Conservation (phyloP, 768 basidiomycete genomes). For the Sistotremastrum suecicum region DNA sequence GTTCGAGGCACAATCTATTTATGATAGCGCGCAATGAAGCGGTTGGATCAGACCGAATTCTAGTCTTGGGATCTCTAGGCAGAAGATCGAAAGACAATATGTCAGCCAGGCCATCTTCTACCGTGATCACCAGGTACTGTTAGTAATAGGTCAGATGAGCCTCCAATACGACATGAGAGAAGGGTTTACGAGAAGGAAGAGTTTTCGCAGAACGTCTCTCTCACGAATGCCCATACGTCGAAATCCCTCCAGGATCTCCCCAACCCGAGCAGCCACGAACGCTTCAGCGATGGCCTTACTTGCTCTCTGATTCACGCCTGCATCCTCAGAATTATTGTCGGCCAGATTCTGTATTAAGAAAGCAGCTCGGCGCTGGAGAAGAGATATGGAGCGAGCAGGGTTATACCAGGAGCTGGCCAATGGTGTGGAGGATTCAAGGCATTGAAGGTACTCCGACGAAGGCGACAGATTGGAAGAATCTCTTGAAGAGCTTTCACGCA, state of each 20-base stretch:
- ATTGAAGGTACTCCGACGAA: constrained; percentile 41
- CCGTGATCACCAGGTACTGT: constrained; percentile 46
- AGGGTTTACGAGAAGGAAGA: constrained; percentile 17
- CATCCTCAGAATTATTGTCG: constrained; percentile 22
- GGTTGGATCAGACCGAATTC: constrained; percentile 23
- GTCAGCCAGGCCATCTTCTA: constrained; percentile 43
- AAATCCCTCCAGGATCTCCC: constrained; percentile 29
- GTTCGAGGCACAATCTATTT: constrained; percentile 28
- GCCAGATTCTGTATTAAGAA: constrained; percentile 30
- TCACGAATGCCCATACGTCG: constrained; percentile 8
- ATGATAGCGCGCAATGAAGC: constrained; percentile 37
- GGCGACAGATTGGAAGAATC: constrained; percentile 25
- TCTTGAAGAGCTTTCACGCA: constrained; percentile 18
- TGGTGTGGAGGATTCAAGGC: constrained; percentile 17
- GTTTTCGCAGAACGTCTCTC: constrained; percentile 9
- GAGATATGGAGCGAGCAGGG: constrained; percentile 24
- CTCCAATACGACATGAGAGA: constrained; percentile 8
- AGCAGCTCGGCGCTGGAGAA: constrained; percentile 57
- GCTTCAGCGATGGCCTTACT: constrained; percentile 55
- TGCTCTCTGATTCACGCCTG: constrained; percentile 41
- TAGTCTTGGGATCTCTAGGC: constrained; percentile 14
- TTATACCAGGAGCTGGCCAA: constrained; percentile 22
- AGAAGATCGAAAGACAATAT: constrained; percentile 40
- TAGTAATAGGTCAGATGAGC: not conserved
- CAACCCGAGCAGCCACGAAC: constrained; percentile 45